phyloP scores from a whole-genome alignment of 2,329 filamentous ascomycete genomes.

The Cladophialophora exuberans region DNA sequence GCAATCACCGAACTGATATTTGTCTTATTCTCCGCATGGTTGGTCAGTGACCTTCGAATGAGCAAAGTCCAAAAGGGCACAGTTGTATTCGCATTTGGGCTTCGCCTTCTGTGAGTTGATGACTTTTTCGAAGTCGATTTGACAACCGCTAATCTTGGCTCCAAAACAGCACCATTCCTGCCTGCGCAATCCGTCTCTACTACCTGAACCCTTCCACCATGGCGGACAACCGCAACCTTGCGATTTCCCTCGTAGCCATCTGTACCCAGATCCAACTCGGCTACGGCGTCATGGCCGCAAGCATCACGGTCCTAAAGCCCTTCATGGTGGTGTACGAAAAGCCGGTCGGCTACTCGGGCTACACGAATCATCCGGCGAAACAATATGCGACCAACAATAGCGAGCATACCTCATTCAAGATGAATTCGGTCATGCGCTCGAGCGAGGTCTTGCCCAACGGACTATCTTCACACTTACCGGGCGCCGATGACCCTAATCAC shows the following conservation, averaged over 20 bases:
- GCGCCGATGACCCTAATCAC: conserved; percentile 7
- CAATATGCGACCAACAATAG: conserved; percentile 11
- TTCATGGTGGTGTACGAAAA: conserved; percentile 40
- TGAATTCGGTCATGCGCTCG: conserved; percentile 6
- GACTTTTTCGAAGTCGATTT: not conserved
- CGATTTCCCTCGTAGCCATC: conserved; percentile 41
- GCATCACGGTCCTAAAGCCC: conserved; percentile 48
- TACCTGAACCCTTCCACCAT: conserved; percentile 39
- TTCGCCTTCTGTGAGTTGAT: conserved; percentile 41
- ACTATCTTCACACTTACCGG: not conserved
- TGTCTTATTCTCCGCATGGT: conserved; percentile 41
- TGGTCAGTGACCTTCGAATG: conserved; percentile 47
- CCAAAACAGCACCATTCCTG: conserved; percentile 39
- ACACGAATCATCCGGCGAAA: conserved; percentile 3
- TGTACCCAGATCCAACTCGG: conserved; percentile 47
- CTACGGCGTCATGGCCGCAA: conserved; percentile 47
- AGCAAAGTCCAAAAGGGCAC: conserved; percentile 41
- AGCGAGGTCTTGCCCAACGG: not conserved
- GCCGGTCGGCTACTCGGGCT: conserved; percentile 11
- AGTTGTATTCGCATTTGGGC: conserved; percentile 46
- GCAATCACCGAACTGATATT: conserved; percentile 45
- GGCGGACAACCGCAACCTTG: conserved; percentile 43
- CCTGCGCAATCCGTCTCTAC: conserved; percentile 43
- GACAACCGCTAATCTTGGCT: not conserved
- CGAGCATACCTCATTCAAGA: conserved; percentile 15